These are phyloP conservation scores for Schizophyllum commune DNA, from an alignment of 1,284 basidiomycete genomes.

Conservation along the genomic window DNA sequence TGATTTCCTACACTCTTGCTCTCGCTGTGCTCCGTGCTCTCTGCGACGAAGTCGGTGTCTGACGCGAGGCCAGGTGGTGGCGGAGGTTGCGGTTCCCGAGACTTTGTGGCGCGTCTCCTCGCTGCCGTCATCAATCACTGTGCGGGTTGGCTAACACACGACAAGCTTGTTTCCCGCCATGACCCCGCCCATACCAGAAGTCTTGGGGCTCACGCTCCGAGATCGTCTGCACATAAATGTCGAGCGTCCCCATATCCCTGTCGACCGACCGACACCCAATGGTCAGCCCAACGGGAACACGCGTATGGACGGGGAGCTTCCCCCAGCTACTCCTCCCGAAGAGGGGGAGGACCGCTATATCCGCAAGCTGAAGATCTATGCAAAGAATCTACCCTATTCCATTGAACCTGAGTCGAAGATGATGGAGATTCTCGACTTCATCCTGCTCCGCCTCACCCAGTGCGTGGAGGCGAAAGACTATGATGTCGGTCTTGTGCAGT, in stretches of 20 bases:
- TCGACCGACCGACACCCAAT: not conserved
- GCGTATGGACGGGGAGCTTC: not conserved
- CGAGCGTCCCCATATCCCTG: not conserved
- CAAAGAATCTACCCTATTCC: conserved; percentile 68
- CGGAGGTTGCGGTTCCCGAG: not conserved
- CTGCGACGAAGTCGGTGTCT: no score
- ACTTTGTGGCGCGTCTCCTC: not conserved
- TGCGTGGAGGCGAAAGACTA: conserved; percentile 77
- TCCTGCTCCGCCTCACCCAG: conserved; percentile 62
- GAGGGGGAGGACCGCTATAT: conserved; percentile 33
- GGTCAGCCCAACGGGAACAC: not conserved
- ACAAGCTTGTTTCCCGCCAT: not conserved
- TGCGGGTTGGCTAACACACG: not conserved
- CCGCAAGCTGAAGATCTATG: conserved; percentile 53
- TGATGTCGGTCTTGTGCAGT: conserved; percentile 68
- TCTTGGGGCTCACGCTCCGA: not conserved
- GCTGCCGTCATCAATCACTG: not conserved
- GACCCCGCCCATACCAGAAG: not conserved
- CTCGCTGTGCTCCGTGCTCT: no score
- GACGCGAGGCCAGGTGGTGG: not conserved
- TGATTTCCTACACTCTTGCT: no score
- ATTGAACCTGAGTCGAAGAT: conserved; percentile 77
- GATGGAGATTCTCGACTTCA: conserved; percentile 74
- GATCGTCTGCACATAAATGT: not conserved
- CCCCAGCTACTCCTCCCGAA: not conserved